These are phyloP conservation scores for Haplographium delicatum DNA, from an alignment of 495 filamentous ascomycete genomes.

Conservation along the genomic window DNA sequence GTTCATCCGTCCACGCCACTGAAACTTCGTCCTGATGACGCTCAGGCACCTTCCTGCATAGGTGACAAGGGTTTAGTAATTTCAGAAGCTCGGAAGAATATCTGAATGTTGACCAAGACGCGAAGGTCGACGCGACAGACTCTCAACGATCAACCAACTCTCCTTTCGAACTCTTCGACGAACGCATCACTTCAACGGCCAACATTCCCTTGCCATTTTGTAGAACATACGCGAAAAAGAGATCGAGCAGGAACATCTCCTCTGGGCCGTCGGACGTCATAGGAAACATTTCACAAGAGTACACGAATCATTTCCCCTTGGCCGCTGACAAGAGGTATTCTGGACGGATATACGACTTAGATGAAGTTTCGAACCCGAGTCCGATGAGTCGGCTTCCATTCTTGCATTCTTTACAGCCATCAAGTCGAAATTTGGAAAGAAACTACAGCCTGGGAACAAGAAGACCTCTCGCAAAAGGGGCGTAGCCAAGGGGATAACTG, in stretches of 20 bases:
- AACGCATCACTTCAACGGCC: too few species aligned
- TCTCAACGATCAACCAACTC: neutral
- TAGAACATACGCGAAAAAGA: neutral
- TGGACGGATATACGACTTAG: neutral
- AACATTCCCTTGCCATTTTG: too few species aligned
- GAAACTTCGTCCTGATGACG: too few species aligned
- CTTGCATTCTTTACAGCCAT: neutral
- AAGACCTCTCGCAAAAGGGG: neutral
- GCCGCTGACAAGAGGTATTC: neutral
- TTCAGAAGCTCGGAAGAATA: neutral
- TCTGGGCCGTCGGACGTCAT: too few species aligned
- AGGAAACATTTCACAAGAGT: neutral
- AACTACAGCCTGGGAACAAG: neutral
- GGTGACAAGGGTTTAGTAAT: neutral
- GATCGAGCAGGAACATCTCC: too few species aligned
- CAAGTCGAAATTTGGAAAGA: conserved; percentile 1
- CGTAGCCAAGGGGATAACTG: neutral
- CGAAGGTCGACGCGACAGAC: conserved; percentile 4
- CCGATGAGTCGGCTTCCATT: conserved; percentile 1
- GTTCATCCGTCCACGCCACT: too few species aligned
- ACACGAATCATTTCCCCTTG: neutral
- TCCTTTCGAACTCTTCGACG: too few species aligned
- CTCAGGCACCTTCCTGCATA: neutral
- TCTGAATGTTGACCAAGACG: conserved; percentile 10
- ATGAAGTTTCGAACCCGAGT: neutral